Evolutionary conservation across 2,329 filamentous ascomycete species (phyloP).

Genomic region (Aureobasidium leucospermi): DNA sequence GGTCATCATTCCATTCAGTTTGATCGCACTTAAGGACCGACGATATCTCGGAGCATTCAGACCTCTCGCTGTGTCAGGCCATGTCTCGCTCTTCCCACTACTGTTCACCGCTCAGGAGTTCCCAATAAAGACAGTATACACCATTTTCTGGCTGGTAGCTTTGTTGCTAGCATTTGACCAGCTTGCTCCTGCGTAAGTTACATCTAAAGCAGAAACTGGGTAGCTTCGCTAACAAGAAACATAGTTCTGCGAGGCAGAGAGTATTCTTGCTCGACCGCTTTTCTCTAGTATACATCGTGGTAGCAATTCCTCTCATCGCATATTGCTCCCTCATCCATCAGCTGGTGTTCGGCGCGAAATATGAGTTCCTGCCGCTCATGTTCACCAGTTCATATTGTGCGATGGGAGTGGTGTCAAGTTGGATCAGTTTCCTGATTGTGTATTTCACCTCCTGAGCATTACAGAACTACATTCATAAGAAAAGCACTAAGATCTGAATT

Average conservation of each 20-base stretch:
- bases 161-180: conserved; percentile 84
- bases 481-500: no score
- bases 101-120: conserved; percentile 90
- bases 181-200: conserved; percentile 64
- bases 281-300: conserved; percentile 77
- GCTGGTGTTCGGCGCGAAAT: conserved; percentile 71
- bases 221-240: conserved; percentile 7
- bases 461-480: neutral
- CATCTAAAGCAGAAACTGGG: conserved; percentile 11
- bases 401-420: conserved; percentile 90
- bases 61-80: conserved; percentile 83
- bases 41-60: conserved; percentile 87
- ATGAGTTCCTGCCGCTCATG: conserved; percentile 93
- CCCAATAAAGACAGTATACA: conserved; percentile 88
- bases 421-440: conserved; percentile 88
- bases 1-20: conserved; percentile 88
- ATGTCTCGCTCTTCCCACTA: conserved; percentile 90
- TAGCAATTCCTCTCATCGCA: conserved; percentile 80
- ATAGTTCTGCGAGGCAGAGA: conserved; percentile 61
- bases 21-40: conserved; percentile 83
- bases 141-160: conserved; percentile 79
- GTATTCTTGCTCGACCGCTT: conserved; percentile 90
- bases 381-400: conserved; percentile 93
- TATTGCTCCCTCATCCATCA: conserved; percentile 84
- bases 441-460: conserved; percentile 53